Conservation (phyloP, 768 basidiomycete genomes). For the Suillus occidentalis region DNA sequence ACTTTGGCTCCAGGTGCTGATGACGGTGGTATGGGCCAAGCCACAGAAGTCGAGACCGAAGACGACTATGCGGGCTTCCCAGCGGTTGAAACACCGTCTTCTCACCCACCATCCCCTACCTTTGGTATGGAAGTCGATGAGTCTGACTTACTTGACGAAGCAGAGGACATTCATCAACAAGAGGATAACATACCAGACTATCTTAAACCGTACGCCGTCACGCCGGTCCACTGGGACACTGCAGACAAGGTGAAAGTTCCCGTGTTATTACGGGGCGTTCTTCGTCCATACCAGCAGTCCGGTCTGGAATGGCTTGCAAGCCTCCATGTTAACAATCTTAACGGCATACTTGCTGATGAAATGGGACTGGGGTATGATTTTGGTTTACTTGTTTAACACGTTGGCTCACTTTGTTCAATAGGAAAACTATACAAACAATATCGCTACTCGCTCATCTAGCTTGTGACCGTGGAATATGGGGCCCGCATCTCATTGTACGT, state of each 20-base stretch:
- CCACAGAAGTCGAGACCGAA: not conserved
- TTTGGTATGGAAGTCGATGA: not conserved
- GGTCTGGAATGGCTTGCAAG: constrained; percentile 95
- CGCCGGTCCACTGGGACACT: constrained; percentile 67
- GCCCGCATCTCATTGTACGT: constrained; percentile 83
- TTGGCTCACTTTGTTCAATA: constrained; percentile 31
- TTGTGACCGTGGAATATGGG: constrained; percentile 88
- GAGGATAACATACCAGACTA: constrained; percentile 50
- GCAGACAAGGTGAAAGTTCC: constrained; percentile 60
- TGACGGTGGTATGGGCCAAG: not conserved
- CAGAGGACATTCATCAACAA: constrained; percentile 39
- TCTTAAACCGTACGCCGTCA: constrained; percentile 68
- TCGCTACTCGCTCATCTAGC: constrained; percentile 90
- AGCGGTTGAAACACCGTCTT: not conserved
- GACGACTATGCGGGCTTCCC: not conserved
- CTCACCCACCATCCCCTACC: not conserved
- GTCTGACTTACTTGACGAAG: constrained; percentile 19
- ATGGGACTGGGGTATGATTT: constrained; percentile 87
- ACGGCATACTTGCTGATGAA: constrained; percentile 88
- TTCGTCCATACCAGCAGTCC: constrained; percentile 91
- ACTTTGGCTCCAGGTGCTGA: not conserved
- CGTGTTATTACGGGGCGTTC: constrained; percentile 77
- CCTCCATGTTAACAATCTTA: constrained; percentile 76
- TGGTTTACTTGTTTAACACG: not conserved
- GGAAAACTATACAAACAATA: constrained; percentile 97